Evolutionary conservation across 169 alveolate genomes (phyloP).

Genomic region (Cryptosporidium ubiquitum): DNA sequence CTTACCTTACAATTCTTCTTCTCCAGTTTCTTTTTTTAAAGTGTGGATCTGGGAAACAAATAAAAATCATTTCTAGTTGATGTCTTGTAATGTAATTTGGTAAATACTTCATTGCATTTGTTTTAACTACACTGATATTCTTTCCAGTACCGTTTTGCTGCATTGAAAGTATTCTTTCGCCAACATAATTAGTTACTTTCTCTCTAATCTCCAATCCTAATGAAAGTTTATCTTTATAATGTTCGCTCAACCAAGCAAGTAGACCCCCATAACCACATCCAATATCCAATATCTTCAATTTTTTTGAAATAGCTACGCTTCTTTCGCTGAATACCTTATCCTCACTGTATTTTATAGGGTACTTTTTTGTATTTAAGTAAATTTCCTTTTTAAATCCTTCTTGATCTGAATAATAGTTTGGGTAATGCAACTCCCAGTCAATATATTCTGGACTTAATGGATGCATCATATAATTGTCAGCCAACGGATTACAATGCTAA

Average conservation of each 20-base stretch:
- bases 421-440: constrained; percentile 85
- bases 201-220: constrained; percentile 91
- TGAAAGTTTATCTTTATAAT: constrained; percentile 80
- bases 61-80: constrained; percentile 86
- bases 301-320: constrained; percentile 4
- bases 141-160: constrained; percentile 74
- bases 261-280: constrained; percentile 93
- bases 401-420: constrained; percentile 48
- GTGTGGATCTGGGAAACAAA: constrained; percentile 93
- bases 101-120: constrained; percentile 89
- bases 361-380: constrained; percentile 62
- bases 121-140: constrained; percentile 85
- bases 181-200: constrained; percentile 88
- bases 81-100: constrained; percentile 86
- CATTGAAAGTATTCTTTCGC: constrained; percentile 84
- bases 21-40: constrained; percentile 89
- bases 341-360: constrained; percentile 68
- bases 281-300: constrained; percentile 82
- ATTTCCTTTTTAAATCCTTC: constrained; percentile 55
- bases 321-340: not conserved
- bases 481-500: constrained; percentile 88
- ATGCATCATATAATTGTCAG: constrained; percentile 84
- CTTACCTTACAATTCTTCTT: constrained; percentile 85
- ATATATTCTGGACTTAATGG: constrained; percentile 83
- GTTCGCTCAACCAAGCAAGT: constrained; percentile 81